Conservation (phyloP, 2,329 filamentous ascomycete genomes). For the Epichloe typhina region DNA sequence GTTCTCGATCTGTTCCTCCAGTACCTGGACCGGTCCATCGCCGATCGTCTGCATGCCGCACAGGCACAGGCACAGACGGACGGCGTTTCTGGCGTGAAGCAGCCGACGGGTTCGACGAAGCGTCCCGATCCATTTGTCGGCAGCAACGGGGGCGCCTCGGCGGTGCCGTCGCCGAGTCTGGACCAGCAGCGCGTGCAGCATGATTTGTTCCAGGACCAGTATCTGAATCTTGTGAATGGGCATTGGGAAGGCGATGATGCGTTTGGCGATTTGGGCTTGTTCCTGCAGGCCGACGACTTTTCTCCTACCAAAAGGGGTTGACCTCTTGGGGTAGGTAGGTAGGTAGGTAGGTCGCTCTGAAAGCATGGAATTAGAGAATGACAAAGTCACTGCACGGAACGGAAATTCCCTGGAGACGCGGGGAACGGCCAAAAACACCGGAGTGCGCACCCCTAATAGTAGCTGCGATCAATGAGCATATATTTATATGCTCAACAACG, state of each 20-base stretch:
- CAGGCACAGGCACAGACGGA: slow-evolving; percentile 9
- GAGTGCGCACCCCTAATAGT: too few relatives aligned
- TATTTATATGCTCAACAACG: too few relatives aligned
- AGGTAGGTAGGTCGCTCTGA: slow-evolving; percentile 14
- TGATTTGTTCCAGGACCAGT: slow-evolving; percentile 21
- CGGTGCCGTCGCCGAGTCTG: slow-evolving; percentile 2
- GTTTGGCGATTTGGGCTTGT: slow-evolving; percentile 20
- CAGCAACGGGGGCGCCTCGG: neutral
- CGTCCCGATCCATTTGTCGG: slow-evolving; percentile 3
- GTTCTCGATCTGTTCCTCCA: slow-evolving; percentile 24
- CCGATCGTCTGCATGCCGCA: slow-evolving; percentile 18
- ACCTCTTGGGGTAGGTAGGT: slow-evolving; percentile 12
- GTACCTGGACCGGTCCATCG: slow-evolving; percentile 25
- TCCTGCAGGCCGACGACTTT: slow-evolving; percentile 19
- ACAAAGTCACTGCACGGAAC: too few relatives aligned
- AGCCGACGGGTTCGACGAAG: neutral
- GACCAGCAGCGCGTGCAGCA: slow-evolving; percentile 10
- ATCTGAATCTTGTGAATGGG: slow-evolving; percentile 21
- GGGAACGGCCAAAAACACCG: too few relatives aligned
- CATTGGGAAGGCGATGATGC: slow-evolving; percentile 24
- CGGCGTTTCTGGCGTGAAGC: slow-evolving; percentile 1
- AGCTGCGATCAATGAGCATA: too few relatives aligned
- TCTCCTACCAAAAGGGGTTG: slow-evolving; percentile 18
- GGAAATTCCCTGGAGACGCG: too few relatives aligned
- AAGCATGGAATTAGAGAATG: neutral